phyloP scores from a whole-genome alignment of 2,329 filamentous ascomycete species.

The Aspergillus fumigatus region DNA sequence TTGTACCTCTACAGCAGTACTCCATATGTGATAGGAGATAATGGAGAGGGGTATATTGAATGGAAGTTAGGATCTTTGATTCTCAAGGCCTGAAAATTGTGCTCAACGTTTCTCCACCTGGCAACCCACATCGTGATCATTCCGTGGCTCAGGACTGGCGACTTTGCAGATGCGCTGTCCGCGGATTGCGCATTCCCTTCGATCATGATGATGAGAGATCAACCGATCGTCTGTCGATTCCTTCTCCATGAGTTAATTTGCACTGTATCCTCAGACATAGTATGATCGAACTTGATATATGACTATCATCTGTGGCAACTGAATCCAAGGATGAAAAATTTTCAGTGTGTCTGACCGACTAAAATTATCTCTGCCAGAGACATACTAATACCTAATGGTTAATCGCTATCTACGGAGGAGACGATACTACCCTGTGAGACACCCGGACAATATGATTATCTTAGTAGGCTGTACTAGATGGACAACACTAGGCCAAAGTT shows the following conservation, averaged over 20 bases:
- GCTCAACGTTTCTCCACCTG: not conserved
- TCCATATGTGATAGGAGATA: too few species aligned
- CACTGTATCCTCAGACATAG: not conserved
- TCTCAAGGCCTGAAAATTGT: too few species aligned
- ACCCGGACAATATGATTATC: too few species aligned
- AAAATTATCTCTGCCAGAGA: not conserved
- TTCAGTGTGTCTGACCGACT: not conserved
- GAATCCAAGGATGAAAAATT: not conserved
- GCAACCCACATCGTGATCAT: not conserved
- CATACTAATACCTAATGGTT: not conserved
- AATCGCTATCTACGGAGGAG: too few species aligned
- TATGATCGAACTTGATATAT: not conserved
- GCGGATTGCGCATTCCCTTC: not conserved
- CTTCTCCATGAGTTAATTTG: not conserved
- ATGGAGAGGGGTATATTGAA: not conserved
- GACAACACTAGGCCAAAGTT: not conserved
- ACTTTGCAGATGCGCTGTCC: too few species aligned
- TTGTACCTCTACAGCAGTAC: not conserved
- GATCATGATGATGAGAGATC: not conserved
- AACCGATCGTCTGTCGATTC: not conserved
- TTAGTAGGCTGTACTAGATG: too few species aligned
- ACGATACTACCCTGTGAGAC: too few species aligned
- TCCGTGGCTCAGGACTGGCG: not conserved
- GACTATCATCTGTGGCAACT: not conserved
- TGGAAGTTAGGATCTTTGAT: too few species aligned